Conservation (phyloP, 1,284 basidiomycete species). For the Ustilago xerochloae region DNA sequence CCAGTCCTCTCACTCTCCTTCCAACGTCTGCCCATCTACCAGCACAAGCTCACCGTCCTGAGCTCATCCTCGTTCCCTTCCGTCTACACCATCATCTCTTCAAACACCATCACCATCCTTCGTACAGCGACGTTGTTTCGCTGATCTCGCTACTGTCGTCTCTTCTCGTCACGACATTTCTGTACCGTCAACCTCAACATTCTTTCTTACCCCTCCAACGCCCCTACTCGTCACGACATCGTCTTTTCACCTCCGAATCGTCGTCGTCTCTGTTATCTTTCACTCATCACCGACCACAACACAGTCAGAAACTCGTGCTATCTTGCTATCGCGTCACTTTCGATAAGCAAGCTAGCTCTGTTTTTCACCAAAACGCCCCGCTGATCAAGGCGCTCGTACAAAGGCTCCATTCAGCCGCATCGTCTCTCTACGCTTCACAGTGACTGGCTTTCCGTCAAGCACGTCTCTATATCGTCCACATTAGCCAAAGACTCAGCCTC, state of each 20-base stretch:
- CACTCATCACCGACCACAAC: background rate
- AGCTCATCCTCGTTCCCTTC: background rate
- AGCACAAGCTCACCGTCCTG: background rate
- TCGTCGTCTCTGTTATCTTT: background rate
- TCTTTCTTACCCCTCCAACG: background rate
- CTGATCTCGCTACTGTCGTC: slow-evolving; percentile 19
- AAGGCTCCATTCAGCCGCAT: slow-evolving; percentile 49
- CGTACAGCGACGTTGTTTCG: slow-evolving; percentile 34
- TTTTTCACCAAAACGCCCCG: background rate
- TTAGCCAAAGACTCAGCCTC: too few species aligned
- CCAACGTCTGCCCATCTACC: background rate
- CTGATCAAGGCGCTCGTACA: background rate
- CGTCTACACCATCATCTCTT: background rate
- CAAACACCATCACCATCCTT: background rate
- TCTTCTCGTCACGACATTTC: slow-evolving; percentile 13
- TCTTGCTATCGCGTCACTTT: slow-evolving; percentile 1
- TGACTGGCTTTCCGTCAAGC: background rate
- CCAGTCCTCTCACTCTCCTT: background rate
- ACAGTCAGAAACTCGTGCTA: background rate
- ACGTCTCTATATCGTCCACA: background rate
- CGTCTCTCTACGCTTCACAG: background rate
- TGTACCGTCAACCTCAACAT: background rate
- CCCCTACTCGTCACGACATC: background rate
- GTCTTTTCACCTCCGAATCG: background rate
- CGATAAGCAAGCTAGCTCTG: slow-evolving; percentile 1